Percentiles rank a stretch among this genome's conserved stretches.
phyloP scores from a whole-genome alignment of 306 rosid species.

The Erythrophleum fordii region DNA sequence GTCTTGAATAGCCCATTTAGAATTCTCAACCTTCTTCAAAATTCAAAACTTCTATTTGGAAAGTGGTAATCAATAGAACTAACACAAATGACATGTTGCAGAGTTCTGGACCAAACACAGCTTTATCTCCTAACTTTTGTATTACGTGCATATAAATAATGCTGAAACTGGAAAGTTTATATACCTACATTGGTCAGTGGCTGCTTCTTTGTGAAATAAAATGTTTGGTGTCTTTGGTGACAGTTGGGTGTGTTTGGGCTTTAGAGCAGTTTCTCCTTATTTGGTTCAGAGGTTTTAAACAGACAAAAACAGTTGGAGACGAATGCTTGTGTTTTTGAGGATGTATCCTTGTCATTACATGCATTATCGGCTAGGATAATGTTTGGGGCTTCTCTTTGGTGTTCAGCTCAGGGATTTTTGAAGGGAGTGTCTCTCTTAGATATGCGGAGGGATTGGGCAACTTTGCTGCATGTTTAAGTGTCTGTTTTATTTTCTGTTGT shows the following conservation, averaged over 20 bases:
- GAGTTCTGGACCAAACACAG: neutral
- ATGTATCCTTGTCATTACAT: neutral
- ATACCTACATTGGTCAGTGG: neutral
- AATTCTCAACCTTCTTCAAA: neutral
- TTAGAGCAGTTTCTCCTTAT: neutral
- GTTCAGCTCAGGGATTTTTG: no score
- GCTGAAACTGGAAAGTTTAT: neutral
- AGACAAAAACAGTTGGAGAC: neutral
- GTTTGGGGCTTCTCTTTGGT: neutral
- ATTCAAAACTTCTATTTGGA: neutral
- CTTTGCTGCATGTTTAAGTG: neutral
- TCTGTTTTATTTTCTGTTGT: neutral
- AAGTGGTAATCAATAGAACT: neutral
- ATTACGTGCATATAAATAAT: neutral
- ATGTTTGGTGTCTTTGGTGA: neutral
- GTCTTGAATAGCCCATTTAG: neutral
- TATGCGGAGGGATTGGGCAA: neutral
- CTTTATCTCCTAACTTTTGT: neutral
- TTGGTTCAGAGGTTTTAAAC: neutral
- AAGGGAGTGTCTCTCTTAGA: no score
- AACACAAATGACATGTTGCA: neutral
- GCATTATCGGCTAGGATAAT: neutral
- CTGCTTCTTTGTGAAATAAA: neutral
- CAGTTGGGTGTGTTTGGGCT: neutral
- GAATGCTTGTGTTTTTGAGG: neutral